A percentile compares a stretch with the other conserved stretches of the same genome.
phyloP scores from a whole-genome alignment of 345 rosid genomes.

The Durio zibethinus region DNA sequence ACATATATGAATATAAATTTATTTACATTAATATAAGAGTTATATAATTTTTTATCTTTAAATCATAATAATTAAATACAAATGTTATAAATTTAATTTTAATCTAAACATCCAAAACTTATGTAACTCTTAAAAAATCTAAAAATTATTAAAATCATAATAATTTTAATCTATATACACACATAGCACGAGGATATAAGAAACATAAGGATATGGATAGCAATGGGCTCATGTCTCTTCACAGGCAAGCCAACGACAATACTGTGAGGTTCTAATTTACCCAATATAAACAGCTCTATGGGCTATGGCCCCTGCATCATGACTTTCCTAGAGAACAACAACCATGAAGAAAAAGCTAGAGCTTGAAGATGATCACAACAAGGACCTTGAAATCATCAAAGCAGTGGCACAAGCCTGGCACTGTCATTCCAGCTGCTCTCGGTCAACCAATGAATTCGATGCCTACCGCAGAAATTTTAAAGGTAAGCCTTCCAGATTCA shows the following conservation, averaged over 20 bases:
- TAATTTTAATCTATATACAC: too few relatives aligned
- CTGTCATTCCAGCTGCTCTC: conserved; percentile 30
- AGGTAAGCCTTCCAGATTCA: conserved; percentile 61
- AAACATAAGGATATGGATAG: not conserved
- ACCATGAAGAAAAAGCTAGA: conserved; percentile 27
- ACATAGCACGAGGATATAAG: too few relatives aligned
- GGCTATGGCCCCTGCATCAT: not conserved
- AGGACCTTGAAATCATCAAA: conserved; percentile 61
- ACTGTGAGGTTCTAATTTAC: not conserved
- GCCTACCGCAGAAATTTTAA: not conserved
- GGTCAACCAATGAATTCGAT: not conserved
- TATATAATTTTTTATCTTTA: too few relatives aligned
- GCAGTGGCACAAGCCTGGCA: conserved; percentile 93
- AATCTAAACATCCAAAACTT: too few relatives aligned
- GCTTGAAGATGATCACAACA: conserved; percentile 23
- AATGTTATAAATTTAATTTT: too few relatives aligned
- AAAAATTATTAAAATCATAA: too few relatives aligned
- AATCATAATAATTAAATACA: too few relatives aligned
- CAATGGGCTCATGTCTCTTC: not conserved
- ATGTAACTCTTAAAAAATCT: too few relatives aligned
- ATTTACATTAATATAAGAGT: too few relatives aligned
- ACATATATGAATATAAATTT: too few relatives aligned
- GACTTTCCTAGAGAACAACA: not conserved
- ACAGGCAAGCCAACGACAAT: not conserved
- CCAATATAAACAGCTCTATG: not conserved